Conservation (phyloP, 768 basidiomycete genomes). For the Gloeopeniophorella convolvens region DNA sequence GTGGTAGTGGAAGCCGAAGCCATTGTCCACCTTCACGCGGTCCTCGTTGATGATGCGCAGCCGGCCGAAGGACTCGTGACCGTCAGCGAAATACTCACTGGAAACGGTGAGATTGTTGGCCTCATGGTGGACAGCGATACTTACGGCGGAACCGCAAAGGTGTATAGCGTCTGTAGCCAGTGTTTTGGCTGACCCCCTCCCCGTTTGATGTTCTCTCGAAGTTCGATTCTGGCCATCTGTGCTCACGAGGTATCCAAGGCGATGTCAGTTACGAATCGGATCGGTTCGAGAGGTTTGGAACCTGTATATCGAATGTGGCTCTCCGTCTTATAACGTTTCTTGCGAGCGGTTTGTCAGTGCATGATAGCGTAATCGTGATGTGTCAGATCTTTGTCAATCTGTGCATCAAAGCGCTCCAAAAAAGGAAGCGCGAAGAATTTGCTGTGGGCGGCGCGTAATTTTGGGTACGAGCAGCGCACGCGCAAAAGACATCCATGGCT, state of each 20-base stretch:
- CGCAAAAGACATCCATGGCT: conserved; percentile 47
- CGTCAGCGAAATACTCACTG: conserved; percentile 48
- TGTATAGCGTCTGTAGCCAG: conserved; percentile 57
- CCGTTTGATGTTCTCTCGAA: conserved; percentile 14
- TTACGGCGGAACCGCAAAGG: conserved; percentile 68
- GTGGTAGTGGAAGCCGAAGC: conserved; percentile 84
- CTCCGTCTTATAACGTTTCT: too few species aligned
- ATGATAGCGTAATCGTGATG: not conserved
- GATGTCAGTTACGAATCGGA: not conserved
- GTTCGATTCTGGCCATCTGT: conserved; percentile 13
- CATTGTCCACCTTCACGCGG: conserved; percentile 65
- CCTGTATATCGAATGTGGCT: not conserved
- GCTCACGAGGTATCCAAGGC: not conserved
- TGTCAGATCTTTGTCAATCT: not conserved
- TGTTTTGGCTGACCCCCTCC: conserved; percentile 28
- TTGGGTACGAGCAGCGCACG: not conserved
- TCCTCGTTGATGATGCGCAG: conserved; percentile 93
- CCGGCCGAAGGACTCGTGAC: conserved; percentile 57
- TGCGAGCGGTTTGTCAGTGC: not conserved
- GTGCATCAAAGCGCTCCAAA: too few species aligned
- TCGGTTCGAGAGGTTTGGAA: not conserved
- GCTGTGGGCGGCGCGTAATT: too few species aligned
- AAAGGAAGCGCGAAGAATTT: too few species aligned
- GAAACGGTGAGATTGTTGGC: not conserved
- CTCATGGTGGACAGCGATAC: not conserved